phyloP scores from a whole-genome alignment of 352 stramenopile genomes.

The Phytophthora litchii region DNA sequence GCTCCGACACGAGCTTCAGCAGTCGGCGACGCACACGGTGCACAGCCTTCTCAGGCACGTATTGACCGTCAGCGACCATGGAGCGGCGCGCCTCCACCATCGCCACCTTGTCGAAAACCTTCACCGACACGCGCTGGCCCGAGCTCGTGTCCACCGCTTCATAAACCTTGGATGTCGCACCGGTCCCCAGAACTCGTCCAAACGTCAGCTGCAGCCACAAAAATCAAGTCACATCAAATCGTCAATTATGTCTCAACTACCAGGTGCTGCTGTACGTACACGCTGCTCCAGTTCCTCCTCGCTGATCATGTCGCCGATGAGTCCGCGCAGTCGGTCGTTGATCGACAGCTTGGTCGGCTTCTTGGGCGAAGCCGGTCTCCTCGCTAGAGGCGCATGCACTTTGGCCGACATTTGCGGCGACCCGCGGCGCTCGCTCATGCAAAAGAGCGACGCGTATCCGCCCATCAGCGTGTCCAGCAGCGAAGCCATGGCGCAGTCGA shows the following conservation, averaged over 20 bases:
- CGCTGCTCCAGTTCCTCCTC: slow-evolving; percentile 60
- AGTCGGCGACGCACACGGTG: slow-evolving; percentile 71
- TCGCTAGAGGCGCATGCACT: slow-evolving; percentile 33
- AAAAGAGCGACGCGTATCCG: slow-evolving; percentile 51
- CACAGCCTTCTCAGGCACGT: slow-evolving; percentile 70
- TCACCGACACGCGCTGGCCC: slow-evolving; percentile 64
- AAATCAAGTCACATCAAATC: slow-evolving; percentile 26
- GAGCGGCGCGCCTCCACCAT: slow-evolving; percentile 82
- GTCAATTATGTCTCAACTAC: slow-evolving; percentile 16
- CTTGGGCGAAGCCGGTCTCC: slow-evolving; percentile 15
- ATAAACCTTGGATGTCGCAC: slow-evolving; percentile 81
- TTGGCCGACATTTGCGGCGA: slow-evolving; percentile 42
- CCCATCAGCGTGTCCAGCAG: slow-evolving; percentile 35
- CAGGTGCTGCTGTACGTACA: slow-evolving; percentile 33
- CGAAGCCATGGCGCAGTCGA: slow-evolving; percentile 14
- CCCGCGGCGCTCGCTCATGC: slow-evolving; percentile 40
- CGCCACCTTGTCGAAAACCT: slow-evolving; percentile 84
- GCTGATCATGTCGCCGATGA: slow-evolving; percentile 69
- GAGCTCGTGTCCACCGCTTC: slow-evolving; percentile 59
- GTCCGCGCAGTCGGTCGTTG: slow-evolving; percentile 59
- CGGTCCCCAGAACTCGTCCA: slow-evolving; percentile 61
- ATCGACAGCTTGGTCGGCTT: slow-evolving; percentile 47
- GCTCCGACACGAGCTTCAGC: slow-evolving; percentile 81
- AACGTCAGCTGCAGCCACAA: slow-evolving; percentile 57
- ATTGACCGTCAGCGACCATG: slow-evolving; percentile 71